Conservation (phyloP, 2,329 filamentous ascomycete genomes). For the Phialophora verrucosa region DNA sequence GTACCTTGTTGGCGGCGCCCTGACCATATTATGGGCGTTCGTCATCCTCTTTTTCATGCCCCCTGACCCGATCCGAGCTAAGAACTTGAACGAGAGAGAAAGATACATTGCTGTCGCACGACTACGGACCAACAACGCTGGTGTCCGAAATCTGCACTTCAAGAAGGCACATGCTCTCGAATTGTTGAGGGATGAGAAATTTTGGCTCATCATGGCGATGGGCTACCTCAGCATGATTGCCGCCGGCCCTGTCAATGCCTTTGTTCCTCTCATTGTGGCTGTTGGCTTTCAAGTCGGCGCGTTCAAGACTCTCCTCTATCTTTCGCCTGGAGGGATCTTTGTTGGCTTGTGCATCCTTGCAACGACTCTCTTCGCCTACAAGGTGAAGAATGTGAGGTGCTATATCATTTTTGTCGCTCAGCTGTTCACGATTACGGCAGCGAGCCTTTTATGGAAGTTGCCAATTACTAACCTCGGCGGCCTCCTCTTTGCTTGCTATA, state of each 20-base stretch:
- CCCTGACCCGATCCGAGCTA: constrained; percentile 69
- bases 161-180: constrained; percentile 65
- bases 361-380: too few species aligned
- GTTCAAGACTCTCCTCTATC: too few species aligned
- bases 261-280: too few species aligned
- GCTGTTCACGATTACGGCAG: too few species aligned
- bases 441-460: constrained; percentile 33
- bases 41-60: constrained; percentile 68
- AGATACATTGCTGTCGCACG: constrained; percentile 68
- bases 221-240: neutral
- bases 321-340: too few species aligned
- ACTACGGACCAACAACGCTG: constrained; percentile 66
- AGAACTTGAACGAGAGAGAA: constrained; percentile 70
- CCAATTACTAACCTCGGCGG: constrained; percentile 51
- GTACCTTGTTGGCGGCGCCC: constrained; percentile 66
- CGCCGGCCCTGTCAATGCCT: too few species aligned
- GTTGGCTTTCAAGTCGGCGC: too few species aligned
- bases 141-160: constrained; percentile 65
- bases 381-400: too few species aligned
- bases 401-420: too few species aligned
- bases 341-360: too few species aligned
- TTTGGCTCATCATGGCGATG: constrained; percentile 61
- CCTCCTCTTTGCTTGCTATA: constrained; percentile 56
- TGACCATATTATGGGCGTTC: constrained; percentile 64
- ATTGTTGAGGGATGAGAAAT: constrained; percentile 61